Percentiles rank a stretch among this genome's conserved stretches.
Conservation (phyloP, 345 rosid genomes). For the Sapria himalayana region DNA sequence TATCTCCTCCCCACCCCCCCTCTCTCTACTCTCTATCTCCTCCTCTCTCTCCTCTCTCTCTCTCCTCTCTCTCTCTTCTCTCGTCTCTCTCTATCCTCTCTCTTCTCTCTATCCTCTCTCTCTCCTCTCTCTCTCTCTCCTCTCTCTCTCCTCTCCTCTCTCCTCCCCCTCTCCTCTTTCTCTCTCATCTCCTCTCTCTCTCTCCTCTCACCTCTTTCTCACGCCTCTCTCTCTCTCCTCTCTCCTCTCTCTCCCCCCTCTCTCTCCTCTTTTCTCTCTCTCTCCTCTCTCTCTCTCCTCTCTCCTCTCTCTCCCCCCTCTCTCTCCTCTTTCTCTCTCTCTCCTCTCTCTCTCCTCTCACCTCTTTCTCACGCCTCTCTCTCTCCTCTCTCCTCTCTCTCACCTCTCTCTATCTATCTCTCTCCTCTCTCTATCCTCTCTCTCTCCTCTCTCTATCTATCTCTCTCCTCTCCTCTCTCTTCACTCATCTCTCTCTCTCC, state of each 20-base stretch:
- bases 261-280: constrained; percentile 3
- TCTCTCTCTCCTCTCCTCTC: constrained; percentile 22
- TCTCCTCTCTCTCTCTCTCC: constrained; percentile 13
- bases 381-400: too few species aligned
- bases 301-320: background rate
- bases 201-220: constrained; percentile 9
- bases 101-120: too few species aligned
- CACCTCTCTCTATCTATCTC: too few species aligned
- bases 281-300: background rate
- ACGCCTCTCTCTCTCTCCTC: constrained; percentile 3
- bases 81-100: too few species aligned
- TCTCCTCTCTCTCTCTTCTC: too few species aligned
- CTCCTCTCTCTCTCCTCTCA: background rate
- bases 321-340: constrained; percentile 1
- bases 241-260: background rate
- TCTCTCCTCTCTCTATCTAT: too few species aligned
- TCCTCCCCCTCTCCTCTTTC: background rate
- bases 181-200: constrained; percentile 1
- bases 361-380: constrained; percentile 35
- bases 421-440: too few species aligned
- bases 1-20: too few species aligned
- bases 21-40: too few species aligned
- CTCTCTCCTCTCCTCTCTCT: too few species aligned
- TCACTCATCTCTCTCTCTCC: too few species aligned
- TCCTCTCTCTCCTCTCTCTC: too few species aligned